Base-by-base conservation (phyloP, 2,329 filamentous ascomycete species). In the Penicillium sp. region DNA sequence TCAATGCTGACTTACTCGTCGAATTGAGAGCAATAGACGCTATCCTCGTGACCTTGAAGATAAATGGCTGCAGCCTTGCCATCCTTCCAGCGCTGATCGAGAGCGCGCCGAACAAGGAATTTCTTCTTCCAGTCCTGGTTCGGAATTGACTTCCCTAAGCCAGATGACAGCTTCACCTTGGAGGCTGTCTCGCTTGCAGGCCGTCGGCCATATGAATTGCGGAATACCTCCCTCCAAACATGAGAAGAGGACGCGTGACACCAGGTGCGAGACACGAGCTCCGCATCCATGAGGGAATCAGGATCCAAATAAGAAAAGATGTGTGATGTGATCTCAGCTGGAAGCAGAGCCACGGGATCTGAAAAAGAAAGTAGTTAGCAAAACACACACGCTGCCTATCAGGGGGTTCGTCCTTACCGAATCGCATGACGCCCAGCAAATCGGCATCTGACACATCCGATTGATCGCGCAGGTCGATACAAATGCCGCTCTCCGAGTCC, bases 11-110 rank as follows among this genome's bases (percentile, higher is more conserved):
- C 87, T 66, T 82, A 91, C 88, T 97, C 93, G 72, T 99, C 94
- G 71, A 97, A 99, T 70, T 99, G 94, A 54, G 96, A 84, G 74
- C 94, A 99, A 77, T 99, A 99, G 55, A 99, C 95, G 62, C 91
- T 97, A 73, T 99, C 94, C 26, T 87, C 87, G 72, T 99, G 94
- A 2, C 94, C 94, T 66, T 94, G 91, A 22, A 99, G 82, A 73
- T 97, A 97, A 53, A 96, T 86, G 0, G 91, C 88, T 43, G 85
- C 87, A 9, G 91, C 90, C 62, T 87, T 86, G 53, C 89, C 88
- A 48, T 86, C 79, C 65, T 84, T 87, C 94, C 94, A 99, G 60
- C 89, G 85, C 61, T 81, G 79, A 64, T 91, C 88, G 58, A 99
- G 82, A 59, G 88, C 83, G 57, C 87, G 83, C 63, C 90, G 88